Evolutionary conservation across 1,284 basidiomycete genomes (phyloP).

Genomic region (Marasmius fiardii): DNA sequence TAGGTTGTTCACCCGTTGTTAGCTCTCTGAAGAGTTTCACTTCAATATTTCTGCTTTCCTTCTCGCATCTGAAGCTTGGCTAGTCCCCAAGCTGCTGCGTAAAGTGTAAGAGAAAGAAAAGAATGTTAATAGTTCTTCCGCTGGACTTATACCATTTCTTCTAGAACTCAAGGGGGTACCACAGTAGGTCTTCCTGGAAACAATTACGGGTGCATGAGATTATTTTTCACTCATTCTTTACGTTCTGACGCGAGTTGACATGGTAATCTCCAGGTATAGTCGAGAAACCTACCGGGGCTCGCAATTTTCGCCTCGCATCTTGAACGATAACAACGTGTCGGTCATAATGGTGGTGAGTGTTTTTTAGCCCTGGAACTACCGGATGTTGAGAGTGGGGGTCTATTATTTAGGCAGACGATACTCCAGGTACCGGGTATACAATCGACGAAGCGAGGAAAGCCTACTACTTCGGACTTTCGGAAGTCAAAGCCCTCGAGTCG

Average conservation of each 20-base stretch:
- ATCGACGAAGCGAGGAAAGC: constrained; percentile 82
- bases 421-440: constrained; percentile 66
- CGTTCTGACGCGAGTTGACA: background rate
- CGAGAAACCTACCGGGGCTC: constrained; percentile 77
- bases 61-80: constrained; percentile 75
- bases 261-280: constrained; percentile 49
- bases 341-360: constrained; percentile 65
- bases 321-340: constrained; percentile 65
- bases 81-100: constrained; percentile 71
- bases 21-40: constrained; percentile 76
- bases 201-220: constrained; percentile 34
- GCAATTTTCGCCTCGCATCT: constrained; percentile 74
- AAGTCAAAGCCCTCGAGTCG: constrained; percentile 56
- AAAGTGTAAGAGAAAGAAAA: constrained; percentile 40
- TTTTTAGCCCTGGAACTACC: background rate
- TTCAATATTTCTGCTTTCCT: constrained; percentile 71
- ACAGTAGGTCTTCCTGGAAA: constrained; percentile 71
- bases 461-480: constrained; percentile 66
- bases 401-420: constrained; percentile 50
- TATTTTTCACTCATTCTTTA: background rate
- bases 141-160: background rate
- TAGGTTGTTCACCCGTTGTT: constrained; percentile 12
- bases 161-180: constrained; percentile 42
- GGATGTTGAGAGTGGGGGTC: background rate
- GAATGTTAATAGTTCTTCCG: background rate